Conservation (phyloP, 768 basidiomycete species). For the Pilatotrama ljubarskyi region DNA sequence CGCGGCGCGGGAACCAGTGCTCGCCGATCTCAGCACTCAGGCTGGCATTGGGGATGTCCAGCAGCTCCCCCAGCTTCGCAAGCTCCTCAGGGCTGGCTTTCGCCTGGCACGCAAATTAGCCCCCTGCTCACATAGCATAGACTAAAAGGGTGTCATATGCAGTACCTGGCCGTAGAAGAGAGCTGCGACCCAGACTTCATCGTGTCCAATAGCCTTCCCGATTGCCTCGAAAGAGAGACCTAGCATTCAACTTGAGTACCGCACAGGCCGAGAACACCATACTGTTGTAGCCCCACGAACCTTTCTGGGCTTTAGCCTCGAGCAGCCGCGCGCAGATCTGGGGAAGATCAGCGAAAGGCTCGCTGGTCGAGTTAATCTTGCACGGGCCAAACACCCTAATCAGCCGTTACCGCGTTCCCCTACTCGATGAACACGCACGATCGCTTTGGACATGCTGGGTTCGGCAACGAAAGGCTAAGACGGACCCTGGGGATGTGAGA, state of each 20-base stretch:
- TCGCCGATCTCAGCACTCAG: conserved; percentile 52
- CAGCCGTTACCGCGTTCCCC: too few species aligned
- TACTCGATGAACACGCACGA: conserved; percentile 1
- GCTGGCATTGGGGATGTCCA: conserved; percentile 45
- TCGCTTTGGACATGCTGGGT: conserved; percentile 5
- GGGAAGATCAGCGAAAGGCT: conserved; percentile 39
- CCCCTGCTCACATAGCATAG: not conserved
- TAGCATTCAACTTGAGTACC: conserved; percentile 25
- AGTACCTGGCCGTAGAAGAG: conserved; percentile 80
- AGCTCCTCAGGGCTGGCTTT: conserved; percentile 67
- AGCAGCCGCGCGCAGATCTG: conserved; percentile 51
- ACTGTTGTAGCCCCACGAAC: conserved; percentile 30
- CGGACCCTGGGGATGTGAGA: conserved; percentile 10
- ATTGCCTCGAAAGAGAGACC: conserved; percentile 72
- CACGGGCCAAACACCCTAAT: not conserved
- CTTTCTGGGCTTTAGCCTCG: conserved; percentile 68
- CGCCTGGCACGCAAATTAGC: conserved; percentile 46
- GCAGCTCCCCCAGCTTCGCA: conserved; percentile 45
- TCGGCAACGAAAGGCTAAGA: not conserved
- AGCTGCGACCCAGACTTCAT: conserved; percentile 83
- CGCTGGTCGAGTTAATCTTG: conserved; percentile 25
- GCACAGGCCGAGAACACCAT: not conserved
- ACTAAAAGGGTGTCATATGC: conserved; percentile 3
- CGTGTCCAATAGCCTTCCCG: conserved; percentile 61
- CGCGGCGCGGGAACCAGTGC: conserved; percentile 77